Base-by-base conservation (phyloP, 2,329 filamentous ascomycete species). In the Coniella lustricola region DNA sequence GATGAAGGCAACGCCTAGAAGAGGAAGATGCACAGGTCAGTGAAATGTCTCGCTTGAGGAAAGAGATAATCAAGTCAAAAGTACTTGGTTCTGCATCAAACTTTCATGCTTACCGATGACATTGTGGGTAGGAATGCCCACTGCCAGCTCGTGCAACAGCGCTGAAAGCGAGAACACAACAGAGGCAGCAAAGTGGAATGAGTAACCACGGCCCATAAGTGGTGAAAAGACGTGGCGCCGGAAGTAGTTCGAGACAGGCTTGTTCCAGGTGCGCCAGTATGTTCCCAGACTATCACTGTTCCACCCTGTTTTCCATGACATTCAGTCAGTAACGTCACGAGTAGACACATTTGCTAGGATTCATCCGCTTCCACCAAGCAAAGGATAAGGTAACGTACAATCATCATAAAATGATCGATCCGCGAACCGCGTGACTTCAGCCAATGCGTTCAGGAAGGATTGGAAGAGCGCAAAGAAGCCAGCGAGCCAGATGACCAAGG, bases 211-310 rank as follows among this genome's bases (percentile, higher is more conserved):
- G 1, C 87, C 88, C 29, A 95, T 76, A 54, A 98, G 75, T 1
- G 93, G 93, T 34, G 85, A 84, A 69, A 93, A 97, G 44, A 98
- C 82, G 64, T 98, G 93, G 33, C 93, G 77, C 60, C 88, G 90
- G 83, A 98, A 97, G 67, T 95, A 98, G 50, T 90, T 84, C 62
- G 95, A 95, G 5, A 98, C 91, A 1, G 93, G 93, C 64, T 94
- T 94, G 70, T 98, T 98, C 93, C 93, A 98, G 1, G 85, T 87
- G 18, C 90, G 82, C 91, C 91, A 96, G 71, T 98, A 98, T 4
- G 77, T 78, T 31, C 90, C 87, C 7, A 97, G 74, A 56, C 84
- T 90, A 47, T 84, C 82, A 55, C 84, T 88, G 62, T 98, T 98
- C 93, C 93, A 98, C 93, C 51, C 51, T 53, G n/a, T 45, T 32